These are phyloP conservation scores for Chalaropsis thielavioides DNA, from an alignment of 2,329 filamentous ascomycete genomes.

Conservation along the genomic window DNA sequence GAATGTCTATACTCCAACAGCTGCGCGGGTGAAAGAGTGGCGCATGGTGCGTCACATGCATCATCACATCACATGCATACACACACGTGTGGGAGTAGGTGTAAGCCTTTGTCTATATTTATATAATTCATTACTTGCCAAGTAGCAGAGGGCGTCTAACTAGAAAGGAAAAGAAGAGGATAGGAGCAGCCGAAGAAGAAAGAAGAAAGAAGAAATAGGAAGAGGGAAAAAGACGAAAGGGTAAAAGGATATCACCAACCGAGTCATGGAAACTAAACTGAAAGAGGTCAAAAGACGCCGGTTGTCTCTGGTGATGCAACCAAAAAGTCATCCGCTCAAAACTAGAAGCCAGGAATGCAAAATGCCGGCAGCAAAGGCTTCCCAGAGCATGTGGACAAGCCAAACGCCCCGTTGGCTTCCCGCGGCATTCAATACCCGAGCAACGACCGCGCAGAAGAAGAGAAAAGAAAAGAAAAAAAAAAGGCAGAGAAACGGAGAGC, in stretches of 20 bases:
- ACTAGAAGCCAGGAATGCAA: not conserved
- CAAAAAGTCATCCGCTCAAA: not conserved
- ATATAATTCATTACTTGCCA: constrained; percentile 16
- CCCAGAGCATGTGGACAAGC: not conserved
- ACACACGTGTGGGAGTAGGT: not conserved
- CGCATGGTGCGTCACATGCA: not conserved
- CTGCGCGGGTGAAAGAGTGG: not conserved
- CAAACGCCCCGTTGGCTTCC: not conserved
- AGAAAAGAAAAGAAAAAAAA: not conserved
- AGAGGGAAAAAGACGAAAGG: constrained; percentile 7
- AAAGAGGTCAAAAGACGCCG: not conserved
- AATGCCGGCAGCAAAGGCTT: not conserved
- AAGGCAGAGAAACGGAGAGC: not conserved
- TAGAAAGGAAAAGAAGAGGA: constrained; percentile 8
- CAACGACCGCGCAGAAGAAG: too few relatives aligned
- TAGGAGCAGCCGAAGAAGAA: not conserved
- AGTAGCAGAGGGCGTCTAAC: constrained; percentile 12
- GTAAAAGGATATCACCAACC: not conserved
- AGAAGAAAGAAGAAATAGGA: constrained; percentile 1
- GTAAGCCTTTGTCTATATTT: not conserved
- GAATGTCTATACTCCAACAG: not conserved
- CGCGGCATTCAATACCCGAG: not conserved
- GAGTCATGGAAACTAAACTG: not conserved
- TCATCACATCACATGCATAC: not conserved
- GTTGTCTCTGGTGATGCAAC: not conserved